Evolutionary conservation across 2,329 filamentous ascomycete species (phyloP).

Genomic region (Alternaria conjuncta): DNA sequence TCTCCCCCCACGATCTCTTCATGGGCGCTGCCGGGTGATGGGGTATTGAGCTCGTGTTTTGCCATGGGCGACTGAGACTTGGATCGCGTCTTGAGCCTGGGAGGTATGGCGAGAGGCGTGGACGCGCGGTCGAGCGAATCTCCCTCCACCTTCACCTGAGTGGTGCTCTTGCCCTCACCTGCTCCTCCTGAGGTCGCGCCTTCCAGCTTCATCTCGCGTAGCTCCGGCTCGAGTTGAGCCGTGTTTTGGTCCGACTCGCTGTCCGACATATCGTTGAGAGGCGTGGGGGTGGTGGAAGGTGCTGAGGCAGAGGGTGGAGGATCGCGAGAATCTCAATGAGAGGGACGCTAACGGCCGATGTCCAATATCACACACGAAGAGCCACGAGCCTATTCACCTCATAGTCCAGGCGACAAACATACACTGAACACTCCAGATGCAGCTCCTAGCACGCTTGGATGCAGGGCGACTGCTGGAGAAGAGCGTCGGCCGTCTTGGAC

Average conservation of each 20-base stretch:
- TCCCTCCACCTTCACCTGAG: constrained; percentile 38
- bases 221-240: constrained; percentile 51
- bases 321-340: constrained; percentile 12
- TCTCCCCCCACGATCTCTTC: constrained; percentile 66
- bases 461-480: constrained; percentile 1
- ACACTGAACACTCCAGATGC: constrained; percentile 1
- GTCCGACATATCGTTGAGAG: constrained; percentile 47
- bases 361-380: constrained; percentile 27
- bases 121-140: constrained; percentile 27
- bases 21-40: constrained; percentile 49
- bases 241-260: constrained; percentile 43
- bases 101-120: constrained; percentile 38
- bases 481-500: background rate
- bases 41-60: constrained; percentile 41
- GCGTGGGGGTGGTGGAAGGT: constrained; percentile 21
- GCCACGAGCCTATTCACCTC: constrained; percentile 33
- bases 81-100: constrained; percentile 36
- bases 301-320: constrained; percentile 10
- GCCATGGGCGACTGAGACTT: constrained; percentile 42
- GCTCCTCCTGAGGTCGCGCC: constrained; percentile 29
- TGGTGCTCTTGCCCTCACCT: constrained; percentile 23
- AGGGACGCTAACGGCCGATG: constrained; percentile 24
- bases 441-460: background rate
- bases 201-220: constrained; percentile 55
- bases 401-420: constrained; percentile 22